A percentile compares a stretch with the other conserved stretches of the same genome.
These are phyloP conservation scores for Aspergillus latus DNA, from an alignment of 2,329 filamentous ascomycete genomes.

Conservation along the genomic window DNA sequence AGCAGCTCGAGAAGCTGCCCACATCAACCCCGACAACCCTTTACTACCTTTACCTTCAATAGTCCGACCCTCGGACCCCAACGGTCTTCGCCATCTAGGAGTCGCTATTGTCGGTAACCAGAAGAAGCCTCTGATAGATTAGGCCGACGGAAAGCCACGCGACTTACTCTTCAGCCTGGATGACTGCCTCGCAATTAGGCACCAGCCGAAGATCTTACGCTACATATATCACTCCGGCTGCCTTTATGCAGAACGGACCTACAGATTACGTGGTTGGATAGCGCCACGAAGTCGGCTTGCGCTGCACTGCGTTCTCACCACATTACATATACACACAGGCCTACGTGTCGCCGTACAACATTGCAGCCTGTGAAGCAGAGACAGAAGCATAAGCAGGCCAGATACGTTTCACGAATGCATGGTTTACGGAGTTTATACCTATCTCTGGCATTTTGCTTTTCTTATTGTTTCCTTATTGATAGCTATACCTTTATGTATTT, in stretches of 20 bases:
- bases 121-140: constrained; percentile 66
- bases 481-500: constrained; percentile 23
- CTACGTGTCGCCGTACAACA: not conserved
- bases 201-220: constrained; percentile 15
- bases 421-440: constrained; percentile 30
- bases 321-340: constrained; percentile 3
- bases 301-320: constrained; percentile 1
- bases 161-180: not conserved
- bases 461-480: constrained; percentile 2
- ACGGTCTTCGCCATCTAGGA: constrained; percentile 60
- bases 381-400: constrained; percentile 15
- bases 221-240: not conserved
- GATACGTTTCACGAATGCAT: constrained; percentile 40
- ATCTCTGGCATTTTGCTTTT: constrained; percentile 31
- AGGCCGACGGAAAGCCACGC: constrained; percentile 31
- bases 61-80: constrained; percentile 71
- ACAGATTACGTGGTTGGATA: not conserved
- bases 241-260: not conserved
- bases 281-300: not conserved
- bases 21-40: constrained; percentile 84
- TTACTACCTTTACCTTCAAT: constrained; percentile 87
- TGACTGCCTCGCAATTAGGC: constrained; percentile 12
- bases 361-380: constrained; percentile 5
- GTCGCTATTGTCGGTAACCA: constrained; percentile 63
- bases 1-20: constrained; percentile 86